phyloP scores from a whole-genome alignment of 2,329 filamentous ascomycete genomes.

The Exserohilum turcica region DNA sequence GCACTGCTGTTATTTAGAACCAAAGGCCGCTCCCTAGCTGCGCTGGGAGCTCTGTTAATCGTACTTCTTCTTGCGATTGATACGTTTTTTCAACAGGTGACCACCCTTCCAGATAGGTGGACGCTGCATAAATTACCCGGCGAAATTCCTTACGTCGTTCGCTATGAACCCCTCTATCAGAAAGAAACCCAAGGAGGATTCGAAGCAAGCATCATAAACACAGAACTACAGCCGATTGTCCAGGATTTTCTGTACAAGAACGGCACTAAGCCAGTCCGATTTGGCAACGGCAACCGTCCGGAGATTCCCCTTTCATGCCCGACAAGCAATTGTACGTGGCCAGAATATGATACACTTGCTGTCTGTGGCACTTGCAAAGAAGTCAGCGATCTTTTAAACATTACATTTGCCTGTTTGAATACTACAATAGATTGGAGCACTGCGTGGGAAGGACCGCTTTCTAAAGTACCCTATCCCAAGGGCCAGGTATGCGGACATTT shows the following conservation, averaged over 20 bases:
- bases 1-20: conserved; percentile 19
- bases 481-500: conserved; percentile 34
- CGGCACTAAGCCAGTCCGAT: conserved; percentile 22
- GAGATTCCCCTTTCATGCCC: conserved; percentile 37
- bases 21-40: conserved; percentile 20
- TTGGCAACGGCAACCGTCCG: conserved; percentile 31
- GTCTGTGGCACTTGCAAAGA: conserved; percentile 34
- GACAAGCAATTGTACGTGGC: conserved; percentile 39
- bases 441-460: neutral
- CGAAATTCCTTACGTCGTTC: neutral
- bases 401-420: conserved; percentile 9
- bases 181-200: too few species aligned
- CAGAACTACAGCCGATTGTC: too few species aligned
- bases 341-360: conserved; percentile 29
- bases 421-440: conserved; percentile 25
- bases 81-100: conserved; percentile 41
- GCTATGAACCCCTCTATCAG: neutral
- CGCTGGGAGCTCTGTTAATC: conserved; percentile 7
- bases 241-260: conserved; percentile 24
- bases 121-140: neutral
- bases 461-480: conserved; percentile 13
- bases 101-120: conserved; percentile 29
- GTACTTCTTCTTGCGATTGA: conserved; percentile 17
- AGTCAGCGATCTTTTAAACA: conserved; percentile 7
- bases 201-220: too few species aligned